Evolutionary conservation across 2,329 filamentous ascomycete genomes (phyloP).

Genomic region (Lachnum nothofagi): DNA sequence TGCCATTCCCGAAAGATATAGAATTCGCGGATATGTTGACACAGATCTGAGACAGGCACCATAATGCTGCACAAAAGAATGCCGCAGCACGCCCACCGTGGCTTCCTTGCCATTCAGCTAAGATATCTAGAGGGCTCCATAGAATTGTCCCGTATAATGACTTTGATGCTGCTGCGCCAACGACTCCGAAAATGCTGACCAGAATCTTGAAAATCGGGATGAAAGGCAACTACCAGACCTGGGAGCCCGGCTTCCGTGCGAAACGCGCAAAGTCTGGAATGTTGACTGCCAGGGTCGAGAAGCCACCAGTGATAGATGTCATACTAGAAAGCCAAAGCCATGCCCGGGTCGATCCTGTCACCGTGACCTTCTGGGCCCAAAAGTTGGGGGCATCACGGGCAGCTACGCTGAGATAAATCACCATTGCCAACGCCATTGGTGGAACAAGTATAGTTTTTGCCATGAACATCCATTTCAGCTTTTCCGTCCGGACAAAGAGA

Average conservation of each 20-base stretch:
- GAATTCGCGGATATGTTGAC: conserved; percentile 39
- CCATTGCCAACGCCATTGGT: conserved; percentile 10
- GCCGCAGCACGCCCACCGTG: conserved; percentile 23
- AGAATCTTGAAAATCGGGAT: conserved; percentile 20
- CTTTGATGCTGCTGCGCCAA: conserved; percentile 21
- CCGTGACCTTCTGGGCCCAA: conserved; percentile 8
- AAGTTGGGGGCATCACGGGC: conserved; percentile 7
- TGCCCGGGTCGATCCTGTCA: conserved; percentile 5
- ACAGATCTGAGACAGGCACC: conserved; percentile 27
- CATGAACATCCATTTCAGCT: conserved; percentile 47
- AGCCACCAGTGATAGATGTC: conserved; percentile 15
- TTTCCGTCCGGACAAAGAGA: conserved; percentile 42
- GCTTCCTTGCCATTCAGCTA: conserved; percentile 22
- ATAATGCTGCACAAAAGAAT: conserved; percentile 24
- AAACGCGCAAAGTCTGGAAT: conserved; percentile 29
- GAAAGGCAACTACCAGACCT: conserved; percentile 14
- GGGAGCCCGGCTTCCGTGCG: conserved; percentile 9
- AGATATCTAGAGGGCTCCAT: conserved; percentile 26
- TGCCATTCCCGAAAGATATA: conserved; percentile 24
- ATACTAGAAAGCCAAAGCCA: conserved; percentile 14
- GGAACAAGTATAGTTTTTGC: conserved; percentile 37
- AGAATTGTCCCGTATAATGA: conserved; percentile 20
- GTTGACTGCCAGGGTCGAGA: conserved; percentile 24
- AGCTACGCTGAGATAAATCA: conserved; percentile 5
- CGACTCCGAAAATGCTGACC: conserved; percentile 19